Evolutionary conservation across 768 basidiomycete species (phyloP).

Genomic region (Coprinopsis cinerea): DNA sequence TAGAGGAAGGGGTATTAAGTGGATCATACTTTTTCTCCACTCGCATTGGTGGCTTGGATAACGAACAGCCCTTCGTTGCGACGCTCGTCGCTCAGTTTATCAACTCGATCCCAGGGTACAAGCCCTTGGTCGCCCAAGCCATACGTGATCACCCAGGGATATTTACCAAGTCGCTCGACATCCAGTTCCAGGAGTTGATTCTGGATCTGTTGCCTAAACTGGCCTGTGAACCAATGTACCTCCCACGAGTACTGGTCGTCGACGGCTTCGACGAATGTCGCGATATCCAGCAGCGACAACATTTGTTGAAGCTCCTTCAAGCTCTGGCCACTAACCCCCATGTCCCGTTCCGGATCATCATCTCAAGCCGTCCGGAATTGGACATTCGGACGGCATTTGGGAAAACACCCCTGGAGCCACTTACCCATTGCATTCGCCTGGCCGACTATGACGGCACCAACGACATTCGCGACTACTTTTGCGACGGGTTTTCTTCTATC

Average conservation of each 20-base stretch:
- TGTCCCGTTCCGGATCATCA: background rate
- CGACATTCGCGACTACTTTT: constrained; percentile 5
- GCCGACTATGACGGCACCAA: constrained; percentile 3
- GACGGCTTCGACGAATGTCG: constrained; percentile 14
- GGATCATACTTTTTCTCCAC: constrained; percentile 7
- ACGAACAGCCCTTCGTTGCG: constrained; percentile 4
- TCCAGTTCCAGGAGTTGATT: background rate
- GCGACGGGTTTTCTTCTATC: background rate
- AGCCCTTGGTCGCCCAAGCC: background rate
- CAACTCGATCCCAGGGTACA: background rate
- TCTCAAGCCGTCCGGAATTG: constrained; percentile 12
- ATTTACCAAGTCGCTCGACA: background rate
- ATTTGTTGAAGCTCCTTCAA: background rate
- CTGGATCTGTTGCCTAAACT: background rate
- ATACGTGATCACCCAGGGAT: background rate
- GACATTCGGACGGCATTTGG: constrained; percentile 2
- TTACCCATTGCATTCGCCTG: background rate
- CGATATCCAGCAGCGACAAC: background rate
- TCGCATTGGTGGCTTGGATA: background rate
- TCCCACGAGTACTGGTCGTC: constrained; percentile 1
- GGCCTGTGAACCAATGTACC: background rate
- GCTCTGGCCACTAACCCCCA: background rate
- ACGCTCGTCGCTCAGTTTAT: constrained; percentile 1
- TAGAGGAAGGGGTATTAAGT: background rate
- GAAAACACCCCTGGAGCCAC: background rate